phyloP scores from a whole-genome alignment of 768 basidiomycete species.

The Lactarius hatsudake region DNA sequence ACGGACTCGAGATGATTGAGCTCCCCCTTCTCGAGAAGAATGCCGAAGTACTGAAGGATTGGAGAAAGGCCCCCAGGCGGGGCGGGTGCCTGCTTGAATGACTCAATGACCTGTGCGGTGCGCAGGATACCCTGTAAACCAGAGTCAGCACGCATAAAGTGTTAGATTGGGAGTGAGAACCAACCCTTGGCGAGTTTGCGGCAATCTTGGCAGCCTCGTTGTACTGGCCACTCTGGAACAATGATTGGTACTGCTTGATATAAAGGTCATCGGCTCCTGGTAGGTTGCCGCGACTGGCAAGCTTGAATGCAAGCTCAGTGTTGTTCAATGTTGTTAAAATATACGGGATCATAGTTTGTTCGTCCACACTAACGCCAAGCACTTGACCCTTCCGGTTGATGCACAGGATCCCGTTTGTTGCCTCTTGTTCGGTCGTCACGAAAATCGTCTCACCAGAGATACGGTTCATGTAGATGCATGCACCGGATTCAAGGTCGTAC shows the following conservation, averaged over 20 bases:
- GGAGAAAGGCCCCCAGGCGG: constrained; percentile 89
- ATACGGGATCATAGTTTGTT: constrained; percentile 94
- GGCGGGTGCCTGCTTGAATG: constrained; percentile 94
- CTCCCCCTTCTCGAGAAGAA: constrained; percentile 97
- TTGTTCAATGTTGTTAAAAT: constrained; percentile 93
- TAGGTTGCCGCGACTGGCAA: constrained; percentile 92
- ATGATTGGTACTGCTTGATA: constrained; percentile 86
- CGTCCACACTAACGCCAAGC: constrained; percentile 94
- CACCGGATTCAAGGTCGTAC: constrained; percentile 95
- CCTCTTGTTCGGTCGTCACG: constrained; percentile 95
- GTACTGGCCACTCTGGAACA: constrained; percentile 86
- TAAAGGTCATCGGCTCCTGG: constrained; percentile 98
- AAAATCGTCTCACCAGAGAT: constrained; percentile 99
- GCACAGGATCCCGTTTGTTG: constrained; percentile 92
- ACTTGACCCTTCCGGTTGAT: constrained; percentile 99
- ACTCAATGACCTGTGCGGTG: constrained; percentile 92
- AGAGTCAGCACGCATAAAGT: constrained; percentile 2
- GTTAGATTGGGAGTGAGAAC: constrained; percentile 28
- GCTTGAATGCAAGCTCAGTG: constrained; percentile 95
- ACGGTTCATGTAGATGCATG: constrained; percentile 99
- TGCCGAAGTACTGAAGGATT: constrained; percentile 97
- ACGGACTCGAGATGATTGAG: constrained; percentile 95
- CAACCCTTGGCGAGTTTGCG: constrained; percentile 89
- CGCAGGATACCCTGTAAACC: constrained; percentile 79
- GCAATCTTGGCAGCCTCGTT: constrained; percentile 96